phyloP scores from a whole-genome alignment of 129 eudicot genomes.

The Heracleum sosnowskyi region DNA sequence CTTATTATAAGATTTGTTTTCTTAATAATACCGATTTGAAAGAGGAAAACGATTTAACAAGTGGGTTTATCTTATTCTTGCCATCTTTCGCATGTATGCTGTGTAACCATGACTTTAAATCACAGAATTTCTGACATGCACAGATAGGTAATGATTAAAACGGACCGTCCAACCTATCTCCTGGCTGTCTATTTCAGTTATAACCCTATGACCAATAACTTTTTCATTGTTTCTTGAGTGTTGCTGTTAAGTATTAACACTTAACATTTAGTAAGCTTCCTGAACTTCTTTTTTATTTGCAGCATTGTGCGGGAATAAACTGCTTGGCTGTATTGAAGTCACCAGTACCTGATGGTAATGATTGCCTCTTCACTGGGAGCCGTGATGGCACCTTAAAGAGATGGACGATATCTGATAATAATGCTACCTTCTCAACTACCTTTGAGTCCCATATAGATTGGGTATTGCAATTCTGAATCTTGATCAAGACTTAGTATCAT shows the following conservation, averaged over 20 bases:
- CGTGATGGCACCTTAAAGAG: constrained; percentile 96
- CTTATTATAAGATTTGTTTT: neutral
- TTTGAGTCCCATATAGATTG: constrained; percentile 98
- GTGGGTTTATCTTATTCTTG: neutral
- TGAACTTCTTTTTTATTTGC: constrained; percentile 19
- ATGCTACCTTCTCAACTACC: constrained; percentile 77
- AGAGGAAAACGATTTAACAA: neutral
- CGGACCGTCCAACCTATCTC: neutral
- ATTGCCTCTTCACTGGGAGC: constrained; percentile 81
- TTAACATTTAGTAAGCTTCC: neutral
- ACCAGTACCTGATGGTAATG: constrained; percentile 37
- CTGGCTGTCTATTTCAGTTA: neutral
- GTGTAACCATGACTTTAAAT: neutral
- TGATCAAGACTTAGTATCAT: neutral
- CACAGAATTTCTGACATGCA: neutral
- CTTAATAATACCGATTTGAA: neutral
- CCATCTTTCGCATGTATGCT: neutral
- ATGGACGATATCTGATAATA: constrained; percentile 72
- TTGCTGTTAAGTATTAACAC: neutral
- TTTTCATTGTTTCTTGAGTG: neutral
- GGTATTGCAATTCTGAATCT: constrained; percentile 35
- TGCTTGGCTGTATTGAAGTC: constrained; percentile 81
- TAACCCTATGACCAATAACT: neutral
- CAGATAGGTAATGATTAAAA: neutral
- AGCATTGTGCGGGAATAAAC: constrained; percentile 96